Conservation (phyloP, 106 monocot species). For the Cymbidium sinense region DNA sequence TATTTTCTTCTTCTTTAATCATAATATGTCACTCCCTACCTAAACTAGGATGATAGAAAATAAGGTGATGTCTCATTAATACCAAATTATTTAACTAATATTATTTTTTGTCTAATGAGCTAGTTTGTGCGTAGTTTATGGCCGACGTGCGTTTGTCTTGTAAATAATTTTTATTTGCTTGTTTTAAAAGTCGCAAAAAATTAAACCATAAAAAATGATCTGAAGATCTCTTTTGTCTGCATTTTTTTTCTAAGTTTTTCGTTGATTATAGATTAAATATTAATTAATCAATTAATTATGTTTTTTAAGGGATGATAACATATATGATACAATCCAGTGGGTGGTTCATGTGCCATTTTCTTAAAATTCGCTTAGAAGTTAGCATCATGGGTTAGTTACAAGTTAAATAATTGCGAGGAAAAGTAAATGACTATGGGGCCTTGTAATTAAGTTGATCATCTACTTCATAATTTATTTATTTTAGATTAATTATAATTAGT, state of each 20-base stretch:
- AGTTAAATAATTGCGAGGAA: conserved; percentile 1
- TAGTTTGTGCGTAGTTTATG: too few species aligned
- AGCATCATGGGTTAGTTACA: neutral
- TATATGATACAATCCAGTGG: neutral
- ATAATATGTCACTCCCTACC: too few species aligned
- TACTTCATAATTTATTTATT: neutral
- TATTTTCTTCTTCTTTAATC: too few species aligned
- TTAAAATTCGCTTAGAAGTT: neutral
- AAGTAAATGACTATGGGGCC: neutral
- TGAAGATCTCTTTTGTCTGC: neutral
- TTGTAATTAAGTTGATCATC: conserved; percentile 4
- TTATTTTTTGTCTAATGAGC: too few species aligned
- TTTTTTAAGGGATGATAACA: too few species aligned
- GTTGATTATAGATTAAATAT: neutral
- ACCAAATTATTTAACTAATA: too few species aligned
- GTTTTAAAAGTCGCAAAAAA: too few species aligned
- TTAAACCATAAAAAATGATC: too few species aligned
- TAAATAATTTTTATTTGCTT: too few species aligned
- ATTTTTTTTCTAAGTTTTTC: neutral
- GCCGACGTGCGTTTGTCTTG: too few species aligned
- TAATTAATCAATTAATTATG: neutral
- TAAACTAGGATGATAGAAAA: too few species aligned
- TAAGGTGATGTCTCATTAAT: too few species aligned
- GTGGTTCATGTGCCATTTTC: neutral
- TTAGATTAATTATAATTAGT: neutral